These are phyloP conservation scores for Collybia mongolica DNA, from an alignment of 768 basidiomycete genomes.

Conservation along the genomic window DNA sequence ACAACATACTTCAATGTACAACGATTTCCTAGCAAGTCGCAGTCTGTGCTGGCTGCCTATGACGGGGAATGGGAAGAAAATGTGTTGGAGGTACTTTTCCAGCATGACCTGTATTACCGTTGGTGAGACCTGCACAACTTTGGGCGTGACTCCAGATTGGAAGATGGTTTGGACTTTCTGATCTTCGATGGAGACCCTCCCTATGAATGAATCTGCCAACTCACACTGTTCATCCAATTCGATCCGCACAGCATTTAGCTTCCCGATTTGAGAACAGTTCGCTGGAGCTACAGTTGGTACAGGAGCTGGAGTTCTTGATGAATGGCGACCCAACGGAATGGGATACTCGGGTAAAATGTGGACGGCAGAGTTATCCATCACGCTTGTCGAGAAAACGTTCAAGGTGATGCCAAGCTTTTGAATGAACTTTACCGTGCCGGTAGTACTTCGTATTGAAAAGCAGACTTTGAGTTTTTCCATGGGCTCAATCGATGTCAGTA, in stretches of 20 bases:
- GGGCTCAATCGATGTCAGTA: conserved; percentile 18
- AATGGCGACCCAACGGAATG: neutral
- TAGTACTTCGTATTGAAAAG: conserved; percentile 21
- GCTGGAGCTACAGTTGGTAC: neutral
- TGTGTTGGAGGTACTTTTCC: neutral
- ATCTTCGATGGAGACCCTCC: conserved; percentile 13
- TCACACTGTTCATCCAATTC: conserved; percentile 26
- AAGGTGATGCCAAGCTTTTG: conserved; percentile 23
- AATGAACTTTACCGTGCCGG: conserved; percentile 14
- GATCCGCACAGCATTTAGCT: conserved; percentile 10
- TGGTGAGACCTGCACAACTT: conserved; percentile 3
- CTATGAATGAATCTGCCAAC: conserved; percentile 13
- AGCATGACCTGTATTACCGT: conserved; percentile 10
- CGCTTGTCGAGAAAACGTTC: conserved; percentile 21
- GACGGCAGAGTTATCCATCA: conserved; percentile 27
- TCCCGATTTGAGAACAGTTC: conserved; percentile 16
- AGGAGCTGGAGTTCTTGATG: neutral
- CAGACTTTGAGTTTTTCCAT: conserved; percentile 11
- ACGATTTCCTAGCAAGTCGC: conserved; percentile 54
- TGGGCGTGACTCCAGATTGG: conserved; percentile 14
- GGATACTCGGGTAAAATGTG: conserved; percentile 20
- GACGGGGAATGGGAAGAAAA: conserved; percentile 43
- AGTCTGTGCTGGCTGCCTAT: conserved; percentile 31
- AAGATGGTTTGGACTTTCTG: conserved; percentile 12
- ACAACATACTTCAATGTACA: conserved; percentile 40